Conservation (phyloP, 768 basidiomycete species). For the Scleroderma bovista region DNA sequence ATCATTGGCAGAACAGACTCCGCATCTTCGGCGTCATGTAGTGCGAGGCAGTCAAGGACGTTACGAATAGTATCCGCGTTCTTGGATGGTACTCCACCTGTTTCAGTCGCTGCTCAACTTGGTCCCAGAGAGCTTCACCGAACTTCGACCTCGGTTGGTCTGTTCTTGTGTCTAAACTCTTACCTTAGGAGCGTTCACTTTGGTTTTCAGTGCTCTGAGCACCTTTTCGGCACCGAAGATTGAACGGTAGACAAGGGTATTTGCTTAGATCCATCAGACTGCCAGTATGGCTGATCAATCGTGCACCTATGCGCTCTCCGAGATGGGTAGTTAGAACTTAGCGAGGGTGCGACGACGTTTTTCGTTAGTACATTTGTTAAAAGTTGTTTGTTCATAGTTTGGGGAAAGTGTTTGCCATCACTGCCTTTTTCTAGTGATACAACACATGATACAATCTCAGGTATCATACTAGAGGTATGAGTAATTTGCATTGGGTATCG, state of each 20-base stretch:
- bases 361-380: too few relatives aligned
- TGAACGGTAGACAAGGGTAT: constrained; percentile 97
- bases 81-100: constrained; percentile 82
- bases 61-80: constrained; percentile 90
- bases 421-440: too few relatives aligned
- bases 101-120: constrained; percentile 93
- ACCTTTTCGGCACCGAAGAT: constrained; percentile 97
- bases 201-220: constrained; percentile 96
- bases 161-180: constrained; percentile 20
- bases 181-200: constrained; percentile 97
- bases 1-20: constrained; percentile 53
- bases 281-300: constrained; percentile 93
- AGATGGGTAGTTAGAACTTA: constrained; percentile 87
- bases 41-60: constrained; percentile 71
- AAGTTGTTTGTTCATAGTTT: too few relatives aligned
- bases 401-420: too few relatives aligned
- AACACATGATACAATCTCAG: background rate
- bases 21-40: constrained; percentile 62
- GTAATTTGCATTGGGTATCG: too few relatives aligned
- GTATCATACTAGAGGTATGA: background rate
- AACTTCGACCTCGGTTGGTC: constrained; percentile 87
- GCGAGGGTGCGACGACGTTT: constrained; percentile 90
- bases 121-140: constrained; percentile 87
- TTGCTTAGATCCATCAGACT: constrained; percentile 96
- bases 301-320: constrained; percentile 88